phyloP scores from a whole-genome alignment of 1,284 basidiomycete genomes.

The Trichosporon sp. region DNA sequence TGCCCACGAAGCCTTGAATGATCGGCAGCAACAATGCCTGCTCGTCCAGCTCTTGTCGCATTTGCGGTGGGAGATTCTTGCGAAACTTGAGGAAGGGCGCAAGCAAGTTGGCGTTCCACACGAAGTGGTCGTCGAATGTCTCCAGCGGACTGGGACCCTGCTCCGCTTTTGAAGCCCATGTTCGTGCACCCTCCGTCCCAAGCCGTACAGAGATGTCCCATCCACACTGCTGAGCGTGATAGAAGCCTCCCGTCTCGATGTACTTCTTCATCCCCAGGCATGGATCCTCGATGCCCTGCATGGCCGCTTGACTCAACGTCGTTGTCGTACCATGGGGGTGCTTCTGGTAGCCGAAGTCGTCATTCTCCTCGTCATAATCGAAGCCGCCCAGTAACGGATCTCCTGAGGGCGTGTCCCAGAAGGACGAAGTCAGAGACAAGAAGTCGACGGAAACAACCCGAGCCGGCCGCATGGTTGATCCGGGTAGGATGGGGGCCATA shows the following conservation, averaged over 20 bases:
- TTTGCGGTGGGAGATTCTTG: constrained; percentile 47
- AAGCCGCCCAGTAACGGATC: constrained; percentile 16
- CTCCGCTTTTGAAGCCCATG: constrained; percentile 16
- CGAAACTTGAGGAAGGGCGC: constrained; percentile 43
- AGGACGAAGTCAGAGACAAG: constrained; percentile 48
- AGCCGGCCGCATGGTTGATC: constrained; percentile 40
- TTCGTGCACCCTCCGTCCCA: constrained; percentile 44
- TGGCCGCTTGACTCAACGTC: constrained; percentile 34
- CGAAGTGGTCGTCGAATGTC: constrained; percentile 69
- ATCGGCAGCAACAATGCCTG: constrained; percentile 58
- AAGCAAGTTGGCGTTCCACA: constrained; percentile 43
- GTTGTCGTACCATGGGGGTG: neutral
- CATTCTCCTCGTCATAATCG: constrained; percentile 22
- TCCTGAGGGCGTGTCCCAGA: constrained; percentile 46
- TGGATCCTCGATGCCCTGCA: constrained; percentile 68
- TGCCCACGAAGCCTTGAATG: constrained; percentile 87
- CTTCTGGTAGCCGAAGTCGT: constrained; percentile 3
- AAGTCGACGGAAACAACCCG: constrained; percentile 50
- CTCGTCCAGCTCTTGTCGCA: constrained; percentile 39
- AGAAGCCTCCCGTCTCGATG: constrained; percentile 85
- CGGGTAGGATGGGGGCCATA: constrained; percentile 36
- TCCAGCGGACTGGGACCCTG: constrained; percentile 52
- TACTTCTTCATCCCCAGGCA: constrained; percentile 86
- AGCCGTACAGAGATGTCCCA: constrained; percentile 88
- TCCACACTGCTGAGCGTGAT: constrained; percentile 71